These are phyloP conservation scores for Lactifluus hygrophoroides DNA, from an alignment of 768 basidiomycete genomes.

Conservation along the genomic window DNA sequence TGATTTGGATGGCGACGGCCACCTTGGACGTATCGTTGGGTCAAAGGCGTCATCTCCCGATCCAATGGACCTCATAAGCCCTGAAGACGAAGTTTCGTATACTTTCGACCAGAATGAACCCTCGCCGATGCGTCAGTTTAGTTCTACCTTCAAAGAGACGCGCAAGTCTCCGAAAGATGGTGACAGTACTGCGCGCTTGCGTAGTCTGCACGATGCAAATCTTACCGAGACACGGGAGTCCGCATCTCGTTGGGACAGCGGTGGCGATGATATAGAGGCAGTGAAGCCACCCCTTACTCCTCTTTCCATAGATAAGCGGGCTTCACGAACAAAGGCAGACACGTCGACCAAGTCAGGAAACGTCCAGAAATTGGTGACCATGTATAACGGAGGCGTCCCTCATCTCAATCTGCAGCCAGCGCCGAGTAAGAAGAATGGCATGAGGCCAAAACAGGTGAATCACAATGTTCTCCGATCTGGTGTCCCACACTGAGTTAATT, in stretches of 20 bases:
- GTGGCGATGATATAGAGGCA: not conserved
- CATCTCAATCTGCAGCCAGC: not conserved
- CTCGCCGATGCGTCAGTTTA: not conserved
- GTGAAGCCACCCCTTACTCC: not conserved
- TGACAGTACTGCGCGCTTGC: constrained; percentile 7
- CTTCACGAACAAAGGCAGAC: not conserved
- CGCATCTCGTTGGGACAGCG: not conserved
- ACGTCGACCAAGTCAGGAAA: not conserved
- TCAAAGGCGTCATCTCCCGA: constrained; percentile 4
- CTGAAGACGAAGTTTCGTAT: not conserved
- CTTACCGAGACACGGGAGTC: not conserved
- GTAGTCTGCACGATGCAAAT: not conserved
- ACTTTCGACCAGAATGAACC: constrained; percentile 2
- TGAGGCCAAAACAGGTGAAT: constrained; percentile 10
- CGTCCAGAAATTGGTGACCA: not conserved
- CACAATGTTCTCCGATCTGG: not conserved
- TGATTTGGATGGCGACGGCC: no score
- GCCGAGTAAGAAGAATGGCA: not conserved
- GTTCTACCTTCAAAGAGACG: not conserved
- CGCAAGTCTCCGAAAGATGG: constrained; percentile 2
- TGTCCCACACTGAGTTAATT: not conserved
- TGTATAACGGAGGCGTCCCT: not conserved
- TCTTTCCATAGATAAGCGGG: not conserved
- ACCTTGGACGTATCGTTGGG: not conserved
- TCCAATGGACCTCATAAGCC: constrained; percentile 3